phyloP scores from a whole-genome alignment of 495 filamentous ascomycete genomes.

The Corynascus novoguineensis region DNA sequence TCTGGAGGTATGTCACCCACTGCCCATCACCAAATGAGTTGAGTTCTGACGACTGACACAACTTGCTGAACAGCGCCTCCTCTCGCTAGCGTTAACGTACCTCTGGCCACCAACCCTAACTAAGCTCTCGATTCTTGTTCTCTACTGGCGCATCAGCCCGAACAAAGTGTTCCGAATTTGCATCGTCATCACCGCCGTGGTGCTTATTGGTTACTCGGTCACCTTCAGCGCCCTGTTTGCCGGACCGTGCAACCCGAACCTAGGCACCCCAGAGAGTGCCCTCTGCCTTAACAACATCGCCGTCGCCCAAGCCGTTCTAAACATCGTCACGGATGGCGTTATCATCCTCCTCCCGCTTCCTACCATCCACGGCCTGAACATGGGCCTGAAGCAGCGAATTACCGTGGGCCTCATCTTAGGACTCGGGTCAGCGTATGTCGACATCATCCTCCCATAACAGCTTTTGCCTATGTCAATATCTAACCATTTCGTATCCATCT shows the following conservation, averaged over 20 bases:
- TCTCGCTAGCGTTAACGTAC: neutral
- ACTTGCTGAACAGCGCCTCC: neutral
- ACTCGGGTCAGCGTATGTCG: slow-evolving; percentile 20
- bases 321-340: slow-evolving; percentile 37
- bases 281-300: slow-evolving; percentile 22
- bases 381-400: slow-evolving; percentile 16
- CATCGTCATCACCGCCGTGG: neutral
- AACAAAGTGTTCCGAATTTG: neutral
- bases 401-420: slow-evolving; percentile 17
- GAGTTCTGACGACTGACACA: neutral
- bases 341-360: slow-evolving; percentile 39
- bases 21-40: neutral
- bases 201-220: neutral
- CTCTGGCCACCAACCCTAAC: slow-evolving; percentile 3
- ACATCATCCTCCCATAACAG: neutral
- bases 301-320: slow-evolving; percentile 35
- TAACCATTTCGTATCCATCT: neutral
- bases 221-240: neutral
- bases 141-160: slow-evolving; percentile 4
- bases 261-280: neutral
- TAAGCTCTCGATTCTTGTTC: neutral
- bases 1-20: neutral
- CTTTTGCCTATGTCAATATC: neutral
- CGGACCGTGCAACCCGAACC: neutral
- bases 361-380: slow-evolving; percentile 29